Evolutionary conservation across 2,329 filamentous ascomycete genomes (phyloP), one percentile per base, ranked within the genome.

Genomic region (Fusarium keratoplasticum): DNA sequence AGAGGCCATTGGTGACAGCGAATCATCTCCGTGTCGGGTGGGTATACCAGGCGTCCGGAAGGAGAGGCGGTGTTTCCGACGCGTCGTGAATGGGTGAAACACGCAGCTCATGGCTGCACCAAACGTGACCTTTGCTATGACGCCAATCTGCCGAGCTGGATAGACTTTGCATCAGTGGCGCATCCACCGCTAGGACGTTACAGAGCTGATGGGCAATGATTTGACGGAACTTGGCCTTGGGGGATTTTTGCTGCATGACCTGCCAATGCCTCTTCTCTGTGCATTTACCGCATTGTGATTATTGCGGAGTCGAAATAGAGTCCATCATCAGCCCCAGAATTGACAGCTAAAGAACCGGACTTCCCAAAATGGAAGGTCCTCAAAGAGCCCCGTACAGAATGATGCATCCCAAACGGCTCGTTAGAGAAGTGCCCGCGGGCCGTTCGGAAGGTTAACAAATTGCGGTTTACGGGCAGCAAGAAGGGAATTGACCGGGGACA

Each of bases 361-460:
- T 57, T 29, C 61, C 36, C 27, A 42, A 64, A 35, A 20, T 20
- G 61, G 61, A 55, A 63, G 61, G 61, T 63, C 44, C 33, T 55
- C 22, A 40, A 33, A 25, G 7, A 27, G 44, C 31, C 60, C 60
- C 44, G 18, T 54, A 31, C 18, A 54, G 18, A 33, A 63, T 38
- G n/a, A 62, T 31, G 31, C 31, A 31, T 31, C 47, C 47, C n/a
- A n/a, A 20, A 36, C 25, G 61, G 61, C 47, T 25, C 36, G 61
- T 57, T 44, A 64, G 35, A 42, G 33, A 44, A 42, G 29, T 64
- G 50, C 50, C 47, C 50, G 47, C 61, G 61, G 61, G 22, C 61
- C 61, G 35, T 29, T 57, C 47, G 35, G 50, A 55, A 44, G 27
- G 20, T n/a, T 31, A 40, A 63, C 18, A 44, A 25, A 25, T 40